phyloP scores from a whole-genome alignment of 2,329 filamentous ascomycete genomes.

The Neopestalotiopsis rosae region DNA sequence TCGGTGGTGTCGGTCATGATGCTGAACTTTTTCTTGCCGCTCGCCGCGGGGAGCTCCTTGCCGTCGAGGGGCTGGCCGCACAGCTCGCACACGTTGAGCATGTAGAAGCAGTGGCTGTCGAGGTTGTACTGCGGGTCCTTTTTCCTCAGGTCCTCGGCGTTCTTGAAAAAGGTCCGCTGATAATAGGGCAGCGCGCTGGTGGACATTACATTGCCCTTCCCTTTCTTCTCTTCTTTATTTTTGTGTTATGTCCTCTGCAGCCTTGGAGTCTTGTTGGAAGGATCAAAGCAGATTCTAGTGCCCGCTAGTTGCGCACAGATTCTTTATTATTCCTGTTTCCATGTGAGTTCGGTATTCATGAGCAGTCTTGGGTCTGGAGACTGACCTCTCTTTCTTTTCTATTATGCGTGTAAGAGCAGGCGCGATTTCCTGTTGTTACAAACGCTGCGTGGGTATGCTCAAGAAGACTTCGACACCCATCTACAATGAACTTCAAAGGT shows the following conservation, averaged over 20 bases:
- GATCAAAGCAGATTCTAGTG: too few species aligned
- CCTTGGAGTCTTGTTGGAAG: too few species aligned
- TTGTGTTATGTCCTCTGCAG: too few species aligned
- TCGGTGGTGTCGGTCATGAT: constrained; percentile 18
- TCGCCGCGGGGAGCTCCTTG: background rate
- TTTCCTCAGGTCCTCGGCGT: constrained; percentile 9
- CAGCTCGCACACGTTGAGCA: constrained; percentile 18
- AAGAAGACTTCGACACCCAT: too few species aligned
- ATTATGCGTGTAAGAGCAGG: background rate
- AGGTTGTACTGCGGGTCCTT: constrained; percentile 13
- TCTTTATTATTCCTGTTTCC: too few species aligned
- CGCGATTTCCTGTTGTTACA: too few species aligned
- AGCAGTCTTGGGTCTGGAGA: background rate
- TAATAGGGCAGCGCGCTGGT: constrained; percentile 17
- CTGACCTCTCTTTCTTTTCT: background rate
- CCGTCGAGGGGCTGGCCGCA: constrained; percentile 11
- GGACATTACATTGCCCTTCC: background rate
- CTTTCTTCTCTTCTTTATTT: background rate
- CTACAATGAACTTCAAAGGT: too few species aligned
- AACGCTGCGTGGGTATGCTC: too few species aligned
- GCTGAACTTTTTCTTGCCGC: constrained; percentile 14
- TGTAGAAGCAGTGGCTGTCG: constrained; percentile 15
- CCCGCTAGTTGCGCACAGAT: too few species aligned
- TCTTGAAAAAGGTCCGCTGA: constrained; percentile 12
- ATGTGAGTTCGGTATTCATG: background rate